These are phyloP conservation scores for Colletotrichum horii DNA, from an alignment of 2,329 filamentous ascomycete genomes.

Conservation along the genomic window DNA sequence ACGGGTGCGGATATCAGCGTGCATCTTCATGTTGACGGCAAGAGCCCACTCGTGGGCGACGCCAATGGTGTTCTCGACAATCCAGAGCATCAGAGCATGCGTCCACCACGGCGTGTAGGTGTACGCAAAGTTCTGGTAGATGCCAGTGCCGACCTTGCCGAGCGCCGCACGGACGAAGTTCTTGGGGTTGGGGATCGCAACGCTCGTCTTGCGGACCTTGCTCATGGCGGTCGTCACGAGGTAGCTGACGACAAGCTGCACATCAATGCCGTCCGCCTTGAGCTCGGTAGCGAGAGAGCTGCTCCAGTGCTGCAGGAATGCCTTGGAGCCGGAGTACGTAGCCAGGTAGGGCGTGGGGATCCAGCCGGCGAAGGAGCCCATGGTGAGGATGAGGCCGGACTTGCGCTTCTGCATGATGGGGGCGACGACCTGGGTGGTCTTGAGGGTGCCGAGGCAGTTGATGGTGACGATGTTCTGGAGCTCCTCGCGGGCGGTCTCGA, in stretches of 20 bases:
- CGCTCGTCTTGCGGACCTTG: constrained; percentile 83
- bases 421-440: constrained; percentile 83
- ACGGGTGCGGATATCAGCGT: constrained; percentile 80
- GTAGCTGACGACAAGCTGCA: constrained; percentile 92
- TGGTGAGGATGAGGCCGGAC: constrained; percentile 85
- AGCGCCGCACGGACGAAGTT: constrained; percentile 82
- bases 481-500: constrained; percentile 78
- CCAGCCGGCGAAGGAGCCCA: constrained; percentile 96
- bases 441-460: constrained; percentile 91
- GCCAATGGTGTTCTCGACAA: constrained; percentile 66
- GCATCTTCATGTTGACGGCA: constrained; percentile 68
- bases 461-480: constrained; percentile 91
- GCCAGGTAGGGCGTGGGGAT: constrained; percentile 90
- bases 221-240: constrained; percentile 96
- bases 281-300: constrained; percentile 85
- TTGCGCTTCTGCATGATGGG: constrained; percentile 84
- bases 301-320: constrained; percentile 97
- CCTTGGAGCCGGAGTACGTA: constrained; percentile 97
- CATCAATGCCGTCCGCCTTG: constrained; percentile 78
- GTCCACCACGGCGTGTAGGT: constrained; percentile 94
- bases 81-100: constrained; percentile 88
- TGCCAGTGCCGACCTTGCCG: constrained; percentile 80
- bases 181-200: constrained; percentile 81
- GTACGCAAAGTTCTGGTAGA: constrained; percentile 78
- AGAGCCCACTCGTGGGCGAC: constrained; percentile 52